Evolutionary conservation across 345 rosid genomes (phyloP).

Genomic region (Pelargonium nanum): DNA sequence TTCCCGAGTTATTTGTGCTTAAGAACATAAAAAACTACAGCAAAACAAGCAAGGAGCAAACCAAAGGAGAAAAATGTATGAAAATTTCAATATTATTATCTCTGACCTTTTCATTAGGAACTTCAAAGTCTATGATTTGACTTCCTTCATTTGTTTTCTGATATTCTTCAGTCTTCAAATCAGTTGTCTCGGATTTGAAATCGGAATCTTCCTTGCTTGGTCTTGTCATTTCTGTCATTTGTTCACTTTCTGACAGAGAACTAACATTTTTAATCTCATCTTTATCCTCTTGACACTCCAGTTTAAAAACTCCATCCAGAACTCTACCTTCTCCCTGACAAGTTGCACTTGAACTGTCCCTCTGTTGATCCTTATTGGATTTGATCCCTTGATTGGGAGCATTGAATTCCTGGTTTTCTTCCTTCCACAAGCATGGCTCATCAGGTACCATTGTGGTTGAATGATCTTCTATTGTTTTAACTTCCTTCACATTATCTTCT

Average conservation of each 20-base stretch:
- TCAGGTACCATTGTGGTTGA: constrained; percentile 8
- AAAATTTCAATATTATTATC: background rate
- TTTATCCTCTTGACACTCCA: constrained; percentile 8
- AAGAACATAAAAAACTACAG: background rate
- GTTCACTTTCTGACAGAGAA: constrained; percentile 10
- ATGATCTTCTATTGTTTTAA: constrained; percentile 12
- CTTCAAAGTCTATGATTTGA: constrained; percentile 16
- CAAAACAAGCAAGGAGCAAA: background rate
- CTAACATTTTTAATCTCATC: constrained; percentile 5
- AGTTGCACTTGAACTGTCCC: constrained; percentile 10
- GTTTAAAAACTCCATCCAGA: constrained; percentile 3
- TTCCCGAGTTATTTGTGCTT: constrained; percentile 6
- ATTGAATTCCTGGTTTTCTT: constrained; percentile 17
- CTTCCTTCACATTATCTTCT: constrained; percentile 16
- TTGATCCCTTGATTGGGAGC: constrained; percentile 4
- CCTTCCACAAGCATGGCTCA: constrained; percentile 17
- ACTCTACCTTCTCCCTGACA: constrained; percentile 8
- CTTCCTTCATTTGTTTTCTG: constrained; percentile 15
- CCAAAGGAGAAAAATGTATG: background rate
- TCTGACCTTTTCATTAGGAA: constrained; percentile 26
- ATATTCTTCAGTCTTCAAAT: constrained; percentile 10
- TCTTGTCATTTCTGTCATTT: background rate
- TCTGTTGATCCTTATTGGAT: constrained; percentile 3
- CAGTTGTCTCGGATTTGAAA: constrained; percentile 1
- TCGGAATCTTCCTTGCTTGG: background rate